phyloP scores from a whole-genome alignment of 345 rosid species.

The Pistacia vera region DNA sequence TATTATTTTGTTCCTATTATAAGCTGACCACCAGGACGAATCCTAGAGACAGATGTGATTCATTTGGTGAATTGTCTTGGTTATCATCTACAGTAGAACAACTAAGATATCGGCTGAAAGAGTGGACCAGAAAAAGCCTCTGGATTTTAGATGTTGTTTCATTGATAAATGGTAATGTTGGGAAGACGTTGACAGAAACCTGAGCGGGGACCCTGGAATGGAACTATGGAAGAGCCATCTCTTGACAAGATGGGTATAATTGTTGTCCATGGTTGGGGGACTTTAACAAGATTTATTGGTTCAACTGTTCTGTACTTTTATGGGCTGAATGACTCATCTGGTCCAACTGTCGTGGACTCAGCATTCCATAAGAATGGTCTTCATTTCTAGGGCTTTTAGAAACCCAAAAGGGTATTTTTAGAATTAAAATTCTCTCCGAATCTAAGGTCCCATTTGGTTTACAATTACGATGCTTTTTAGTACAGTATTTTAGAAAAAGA shows the following conservation, averaged over 20 bases:
- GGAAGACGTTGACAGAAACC: not conserved
- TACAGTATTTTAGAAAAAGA: no score
- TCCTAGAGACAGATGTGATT: not conserved
- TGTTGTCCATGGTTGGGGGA: no score
- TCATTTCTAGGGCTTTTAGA: no score
- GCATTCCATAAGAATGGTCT: no score
- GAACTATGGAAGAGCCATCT: not conserved
- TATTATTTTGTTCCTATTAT: no score
- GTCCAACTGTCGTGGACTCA: not conserved
- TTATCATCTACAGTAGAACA: not conserved
- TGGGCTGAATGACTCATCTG: not conserved
- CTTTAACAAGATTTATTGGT: no score
- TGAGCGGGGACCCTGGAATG: not conserved
- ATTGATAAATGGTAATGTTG: slow-evolving; percentile 1
- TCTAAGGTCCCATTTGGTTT: no score
- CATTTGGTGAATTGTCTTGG: not conserved
- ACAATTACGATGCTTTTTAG: no score
- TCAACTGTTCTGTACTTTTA: not conserved
- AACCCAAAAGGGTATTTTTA: no score
- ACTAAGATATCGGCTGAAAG: not conserved
- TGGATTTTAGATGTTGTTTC: not conserved
- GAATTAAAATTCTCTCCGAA: no score
- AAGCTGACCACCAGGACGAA: no score
- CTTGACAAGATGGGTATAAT: not conserved
- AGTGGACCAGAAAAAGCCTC: slow-evolving; percentile 3